Evolutionary conservation across 1,139 yeast genomes (phyloP).

Genomic region (Hemisphaericaspora xylofermentans): DNA sequence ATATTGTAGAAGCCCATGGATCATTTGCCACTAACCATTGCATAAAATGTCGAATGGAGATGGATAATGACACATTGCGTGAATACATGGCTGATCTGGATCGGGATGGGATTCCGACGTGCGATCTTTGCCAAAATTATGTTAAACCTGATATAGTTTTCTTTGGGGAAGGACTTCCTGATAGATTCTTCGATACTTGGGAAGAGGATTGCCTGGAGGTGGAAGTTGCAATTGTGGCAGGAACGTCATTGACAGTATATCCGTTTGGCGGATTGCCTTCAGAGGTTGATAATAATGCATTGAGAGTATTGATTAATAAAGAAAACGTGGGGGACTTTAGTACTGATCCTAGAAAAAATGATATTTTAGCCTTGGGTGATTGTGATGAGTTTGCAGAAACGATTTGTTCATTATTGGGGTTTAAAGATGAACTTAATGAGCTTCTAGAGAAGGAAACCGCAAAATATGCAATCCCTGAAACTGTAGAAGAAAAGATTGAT

Average conservation of each 20-base stretch:
- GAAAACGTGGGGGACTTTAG: slow-evolving; percentile 76
- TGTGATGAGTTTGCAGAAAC: slow-evolving; percentile 63
- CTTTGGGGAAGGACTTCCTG: slow-evolving; percentile 85
- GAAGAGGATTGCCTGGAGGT: slow-evolving; percentile 58
- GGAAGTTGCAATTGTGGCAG: slow-evolving; percentile 85
- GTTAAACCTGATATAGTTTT: slow-evolving; percentile 93
- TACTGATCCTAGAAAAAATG: slow-evolving; percentile 49
- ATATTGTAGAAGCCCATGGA: slow-evolving; percentile 89
- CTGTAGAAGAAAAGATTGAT: slow-evolving; percentile 13
- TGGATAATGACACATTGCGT: slow-evolving; percentile 52
- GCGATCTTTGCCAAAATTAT: slow-evolving; percentile 60
- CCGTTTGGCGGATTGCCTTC: slow-evolving; percentile 87
- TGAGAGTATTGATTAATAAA: slow-evolving; percentile 68
- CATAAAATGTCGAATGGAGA: slow-evolving; percentile 63
- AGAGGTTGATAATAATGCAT: slow-evolving; percentile 49
- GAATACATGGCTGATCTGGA: slow-evolving; percentile 31
- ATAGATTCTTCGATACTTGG: slow-evolving; percentile 63
- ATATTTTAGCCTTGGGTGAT: slow-evolving; percentile 56
- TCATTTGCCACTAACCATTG: slow-evolving; percentile 86
- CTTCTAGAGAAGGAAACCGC: slow-evolving; percentile 24
- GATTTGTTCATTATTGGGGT: slow-evolving; percentile 58
- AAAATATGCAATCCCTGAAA: slow-evolving; percentile 12
- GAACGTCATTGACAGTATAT: slow-evolving; percentile 83
- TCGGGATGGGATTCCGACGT: slow-evolving; percentile 49
- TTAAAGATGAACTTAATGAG: slow-evolving; percentile 53